Percentiles rank a stretch among this genome's conserved stretches.
These are phyloP conservation scores for Pulicaria dysenterica DNA, from an alignment of 129 eudicot genomes.

Conservation along the genomic window DNA sequence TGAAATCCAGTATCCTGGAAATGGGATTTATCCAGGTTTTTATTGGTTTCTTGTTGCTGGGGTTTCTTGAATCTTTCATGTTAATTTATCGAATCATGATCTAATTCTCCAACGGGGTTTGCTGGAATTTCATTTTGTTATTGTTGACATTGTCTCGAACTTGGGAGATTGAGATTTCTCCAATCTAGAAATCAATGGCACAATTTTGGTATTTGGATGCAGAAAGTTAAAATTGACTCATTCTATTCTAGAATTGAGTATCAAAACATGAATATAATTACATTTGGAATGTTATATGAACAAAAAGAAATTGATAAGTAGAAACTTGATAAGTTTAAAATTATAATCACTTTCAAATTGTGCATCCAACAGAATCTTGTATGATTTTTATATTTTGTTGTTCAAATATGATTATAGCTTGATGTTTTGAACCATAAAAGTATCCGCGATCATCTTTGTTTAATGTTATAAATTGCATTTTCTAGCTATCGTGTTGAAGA, in stretches of 20 bases:
- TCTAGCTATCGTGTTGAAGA: conserved; percentile 80
- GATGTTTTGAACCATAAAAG: too few relatives aligned
- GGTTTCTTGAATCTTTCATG: neutral
- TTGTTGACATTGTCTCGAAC: neutral
- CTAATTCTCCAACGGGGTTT: conserved; percentile 6
- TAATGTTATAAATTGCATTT: neutral
- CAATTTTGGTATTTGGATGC: conserved; percentile 2
- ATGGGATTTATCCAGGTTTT: neutral
- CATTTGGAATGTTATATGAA: neutral
- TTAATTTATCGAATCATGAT: conserved; percentile 1
- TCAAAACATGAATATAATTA: neutral
- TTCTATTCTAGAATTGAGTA: neutral
- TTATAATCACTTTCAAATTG: neutral
- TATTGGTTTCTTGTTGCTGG: conserved; percentile 2
- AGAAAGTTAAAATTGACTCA: neutral
- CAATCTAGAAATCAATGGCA: neutral
- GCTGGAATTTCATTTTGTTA: neutral
- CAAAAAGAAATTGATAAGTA: neutral
- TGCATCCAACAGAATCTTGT: neutral
- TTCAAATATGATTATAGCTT: neutral
- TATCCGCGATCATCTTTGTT: neutral
- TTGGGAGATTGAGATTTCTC: conserved; percentile 6
- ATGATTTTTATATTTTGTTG: neutral
- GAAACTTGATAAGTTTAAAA: too few relatives aligned
- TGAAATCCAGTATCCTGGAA: neutral